Evolutionary conservation across 495 filamentous ascomycete genomes (phyloP).

Genomic region (Aspergillus haitiensis): DNA sequence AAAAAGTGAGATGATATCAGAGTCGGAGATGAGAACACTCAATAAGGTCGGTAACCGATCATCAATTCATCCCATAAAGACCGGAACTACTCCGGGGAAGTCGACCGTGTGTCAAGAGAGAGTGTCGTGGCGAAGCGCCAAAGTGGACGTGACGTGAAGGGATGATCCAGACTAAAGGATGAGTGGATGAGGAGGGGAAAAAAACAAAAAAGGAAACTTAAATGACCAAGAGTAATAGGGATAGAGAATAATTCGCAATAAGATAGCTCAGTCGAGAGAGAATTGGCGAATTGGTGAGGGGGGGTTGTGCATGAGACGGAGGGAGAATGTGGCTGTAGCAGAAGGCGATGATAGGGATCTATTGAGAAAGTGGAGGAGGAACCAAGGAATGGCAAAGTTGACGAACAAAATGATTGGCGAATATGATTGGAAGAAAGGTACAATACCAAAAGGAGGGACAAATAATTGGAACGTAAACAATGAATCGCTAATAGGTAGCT

Average conservation of each 20-base stretch:
- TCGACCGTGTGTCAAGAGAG: background rate
- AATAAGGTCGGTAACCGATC: constrained; percentile 4
- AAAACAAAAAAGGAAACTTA: constrained; percentile 11
- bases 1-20: background rate
- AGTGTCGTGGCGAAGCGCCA: constrained; percentile 13
- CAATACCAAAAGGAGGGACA: constrained; percentile 10
- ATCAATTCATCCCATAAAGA: constrained; percentile 17
- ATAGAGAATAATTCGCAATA: background rate
- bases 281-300: constrained; percentile 17
- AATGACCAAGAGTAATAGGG: background rate
- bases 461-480: constrained; percentile 15
- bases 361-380: constrained; percentile 12
- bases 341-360: constrained; percentile 18
- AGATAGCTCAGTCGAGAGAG: constrained; percentile 8
- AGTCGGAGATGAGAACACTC: background rate
- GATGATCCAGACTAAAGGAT: background rate
- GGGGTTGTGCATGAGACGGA: constrained; percentile 16
- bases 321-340: constrained; percentile 29
- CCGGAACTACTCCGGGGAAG: constrained; percentile 6
- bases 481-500: constrained; percentile 13
- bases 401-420: background rate
- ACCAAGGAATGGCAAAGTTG: constrained; percentile 21
- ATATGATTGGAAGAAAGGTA: constrained; percentile 6
- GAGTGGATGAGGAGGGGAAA: background rate
- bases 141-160: constrained; percentile 23